Percentiles rank a stretch among this genome's conserved stretches.
Evolutionary conservation across 1,139 yeast species (phyloP).

Genomic region (Yamadazyma jaroonii): DNA sequence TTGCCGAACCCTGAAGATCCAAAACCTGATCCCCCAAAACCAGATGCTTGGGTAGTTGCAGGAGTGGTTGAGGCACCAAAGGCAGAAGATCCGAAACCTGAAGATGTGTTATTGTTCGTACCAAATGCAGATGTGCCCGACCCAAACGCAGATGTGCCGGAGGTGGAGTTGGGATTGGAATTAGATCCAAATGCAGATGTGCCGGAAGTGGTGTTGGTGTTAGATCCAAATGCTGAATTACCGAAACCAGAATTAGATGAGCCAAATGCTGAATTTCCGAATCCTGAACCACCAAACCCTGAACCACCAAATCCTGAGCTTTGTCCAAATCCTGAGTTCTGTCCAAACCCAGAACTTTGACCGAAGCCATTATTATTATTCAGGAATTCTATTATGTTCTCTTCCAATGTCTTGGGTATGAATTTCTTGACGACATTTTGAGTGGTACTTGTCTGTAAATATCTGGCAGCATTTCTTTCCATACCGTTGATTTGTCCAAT

Average conservation of each 20-base stretch:
- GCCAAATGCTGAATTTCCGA: constrained; percentile 6
- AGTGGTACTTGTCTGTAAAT: constrained; percentile 48
- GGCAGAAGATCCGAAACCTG: not conserved
- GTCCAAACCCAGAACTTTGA: constrained; percentile 1
- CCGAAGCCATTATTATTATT: constrained; percentile 7
- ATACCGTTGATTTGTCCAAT: constrained; percentile 35
- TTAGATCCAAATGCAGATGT: constrained; percentile 8
- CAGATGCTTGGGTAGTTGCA: constrained; percentile 14
- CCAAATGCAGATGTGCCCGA: constrained; percentile 8
- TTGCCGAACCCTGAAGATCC: constrained; percentile 13
- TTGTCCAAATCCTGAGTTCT: constrained; percentile 1
- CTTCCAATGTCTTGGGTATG: constrained; percentile 30
- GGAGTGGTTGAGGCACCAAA: too few species aligned
- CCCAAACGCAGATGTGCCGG: constrained; percentile 8
- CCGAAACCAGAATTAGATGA: constrained; percentile 1
- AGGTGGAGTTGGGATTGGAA: too few species aligned
- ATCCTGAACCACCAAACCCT: constrained; percentile 1
- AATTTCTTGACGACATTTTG: constrained; percentile 34
- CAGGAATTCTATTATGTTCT: constrained; percentile 17
- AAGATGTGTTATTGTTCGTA: not conserved
- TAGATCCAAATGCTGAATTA: constrained; percentile 3
- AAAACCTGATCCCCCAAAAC: constrained; percentile 11
- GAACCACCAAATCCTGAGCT: constrained; percentile 9
- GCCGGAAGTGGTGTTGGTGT: too few species aligned
- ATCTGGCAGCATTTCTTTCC: constrained; percentile 53